phyloP scores from a whole-genome alignment of 1,284 basidiomycete species.

The Bjerkandera adusta region DNA sequence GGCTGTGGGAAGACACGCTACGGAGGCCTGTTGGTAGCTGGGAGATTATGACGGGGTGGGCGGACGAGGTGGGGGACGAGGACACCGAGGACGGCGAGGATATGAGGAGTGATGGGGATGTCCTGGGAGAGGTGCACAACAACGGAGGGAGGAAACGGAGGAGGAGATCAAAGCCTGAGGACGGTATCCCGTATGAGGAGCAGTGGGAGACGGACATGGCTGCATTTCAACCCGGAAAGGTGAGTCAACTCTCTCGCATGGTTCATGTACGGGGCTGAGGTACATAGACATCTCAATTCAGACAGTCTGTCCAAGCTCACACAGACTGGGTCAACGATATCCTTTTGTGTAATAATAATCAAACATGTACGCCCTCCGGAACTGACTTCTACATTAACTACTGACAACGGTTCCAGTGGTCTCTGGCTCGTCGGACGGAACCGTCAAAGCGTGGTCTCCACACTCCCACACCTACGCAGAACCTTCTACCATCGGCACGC shows the following conservation, averaged over 20 bases:
- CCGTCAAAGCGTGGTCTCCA: conserved; percentile 92
- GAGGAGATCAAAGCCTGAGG: conserved; percentile 26
- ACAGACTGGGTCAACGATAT: conserved; percentile 98
- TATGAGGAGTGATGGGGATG: conserved; percentile 62
- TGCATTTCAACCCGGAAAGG: conserved; percentile 43
- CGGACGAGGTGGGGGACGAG: conserved; percentile 65
- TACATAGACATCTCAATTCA: conserved; percentile 56
- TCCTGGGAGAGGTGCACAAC: conserved; percentile 67
- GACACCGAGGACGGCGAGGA: conserved; percentile 53
- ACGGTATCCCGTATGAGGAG: conserved; percentile 59
- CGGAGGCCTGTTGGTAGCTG: conserved; percentile 38
- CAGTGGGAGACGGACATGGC: conserved; percentile 76
- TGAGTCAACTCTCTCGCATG: conserved; percentile 31
- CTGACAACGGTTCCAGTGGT: conserved; percentile 53
- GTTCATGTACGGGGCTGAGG: neutral
- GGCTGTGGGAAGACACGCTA: conserved; percentile 25
- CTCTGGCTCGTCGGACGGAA: conserved; percentile 95
- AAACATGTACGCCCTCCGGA: conserved; percentile 59
- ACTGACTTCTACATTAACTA: neutral
- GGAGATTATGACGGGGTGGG: conserved; percentile 82
- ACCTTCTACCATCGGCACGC: conserved; percentile 79
- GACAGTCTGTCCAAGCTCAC: conserved; percentile 84
- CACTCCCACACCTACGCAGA: conserved; percentile 58
- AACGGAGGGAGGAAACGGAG: conserved; percentile 25
- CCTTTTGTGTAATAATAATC: conserved; percentile 88